Base-by-base conservation (phyloP, 345 rosid genomes). In the Hevea brasiliensis region DNA sequence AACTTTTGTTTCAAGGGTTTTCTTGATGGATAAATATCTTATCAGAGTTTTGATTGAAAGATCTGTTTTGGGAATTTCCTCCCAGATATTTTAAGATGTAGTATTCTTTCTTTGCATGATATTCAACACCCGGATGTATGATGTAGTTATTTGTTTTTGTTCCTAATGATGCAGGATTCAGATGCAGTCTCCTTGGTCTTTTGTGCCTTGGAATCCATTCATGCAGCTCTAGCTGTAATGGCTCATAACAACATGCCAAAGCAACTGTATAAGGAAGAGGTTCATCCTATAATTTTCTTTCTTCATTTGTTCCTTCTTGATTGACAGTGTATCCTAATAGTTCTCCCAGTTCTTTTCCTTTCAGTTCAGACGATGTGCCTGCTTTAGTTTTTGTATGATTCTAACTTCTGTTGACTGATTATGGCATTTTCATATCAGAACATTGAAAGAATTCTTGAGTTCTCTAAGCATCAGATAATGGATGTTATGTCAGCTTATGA, bases 201-300 rank as follows among this genome's bases (percentile, higher is more conserved):
- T 67, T 87, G 96, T 80, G 98, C 99, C 74, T 80, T 95, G 83
- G 99, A 95, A 84, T 89, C 99, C 61, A 89, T 95, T 73, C 98
- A 95, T 88, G 97, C 96, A 57, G 87, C 93, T 65, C 87, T 95
- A 70, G 94, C 97, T 50, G 83, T 93, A 80, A 87, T 95, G 96
- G 90, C 97, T 54, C 87, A 91, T 81, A 84, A 76, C 81, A 81
- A 89, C 82, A 93, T 95, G 99, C 94, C 99, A 50, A 93, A 93
- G 82, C 99, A 89, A 83, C 89, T 95, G 56, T 93, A 93, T 75
- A 87, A 90, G 66, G 99, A 95, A 83, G 99, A 93, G 99, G 99
- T 93, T 73, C 57, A 64, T 75, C 66, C 62, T 70, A 53, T 24
- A 3, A 81, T 74, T 68, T 45, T 68, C 70, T 56, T 24, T 21